Conservation (phyloP, 257 asterid species). For the Nicotiana attenuata region DNA sequence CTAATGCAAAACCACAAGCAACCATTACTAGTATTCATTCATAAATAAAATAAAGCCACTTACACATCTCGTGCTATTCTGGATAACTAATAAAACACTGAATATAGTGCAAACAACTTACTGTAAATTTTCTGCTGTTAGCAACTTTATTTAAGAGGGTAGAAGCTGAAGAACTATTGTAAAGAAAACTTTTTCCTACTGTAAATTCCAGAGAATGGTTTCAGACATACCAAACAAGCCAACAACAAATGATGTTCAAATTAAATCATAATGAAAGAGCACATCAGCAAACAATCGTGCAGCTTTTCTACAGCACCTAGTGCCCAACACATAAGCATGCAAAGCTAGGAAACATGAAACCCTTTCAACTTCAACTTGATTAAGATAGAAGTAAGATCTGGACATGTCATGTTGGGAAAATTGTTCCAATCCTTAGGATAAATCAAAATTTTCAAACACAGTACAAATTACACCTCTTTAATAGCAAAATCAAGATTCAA, state of each 20-base stretch:
- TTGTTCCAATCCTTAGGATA: background rate
- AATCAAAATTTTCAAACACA: constrained; percentile 7
- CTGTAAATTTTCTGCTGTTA: too few species aligned
- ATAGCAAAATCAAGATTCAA: background rate
- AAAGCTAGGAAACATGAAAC: background rate
- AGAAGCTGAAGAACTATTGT: too few species aligned
- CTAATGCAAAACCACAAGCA: too few species aligned
- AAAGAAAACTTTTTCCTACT: too few species aligned
- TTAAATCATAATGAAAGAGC: background rate
- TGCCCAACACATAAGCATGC: background rate
- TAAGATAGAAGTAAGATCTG: background rate
- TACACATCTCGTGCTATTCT: too few species aligned
- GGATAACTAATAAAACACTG: too few species aligned
- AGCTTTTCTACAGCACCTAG: background rate
- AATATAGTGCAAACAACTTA: too few species aligned
- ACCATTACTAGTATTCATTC: too few species aligned
- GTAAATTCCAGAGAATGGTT: background rate
- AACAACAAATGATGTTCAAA: background rate
- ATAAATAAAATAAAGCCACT: too few species aligned
- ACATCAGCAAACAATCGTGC: background rate
- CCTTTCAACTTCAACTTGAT: background rate
- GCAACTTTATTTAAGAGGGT: too few species aligned
- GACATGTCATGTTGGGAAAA: background rate
- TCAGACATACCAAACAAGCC: background rate
- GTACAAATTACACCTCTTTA: background rate